These are phyloP conservation scores for Exutisphaerella laricina DNA, from an alignment of 2,329 filamentous ascomycete species.

Conservation along the genomic window DNA sequence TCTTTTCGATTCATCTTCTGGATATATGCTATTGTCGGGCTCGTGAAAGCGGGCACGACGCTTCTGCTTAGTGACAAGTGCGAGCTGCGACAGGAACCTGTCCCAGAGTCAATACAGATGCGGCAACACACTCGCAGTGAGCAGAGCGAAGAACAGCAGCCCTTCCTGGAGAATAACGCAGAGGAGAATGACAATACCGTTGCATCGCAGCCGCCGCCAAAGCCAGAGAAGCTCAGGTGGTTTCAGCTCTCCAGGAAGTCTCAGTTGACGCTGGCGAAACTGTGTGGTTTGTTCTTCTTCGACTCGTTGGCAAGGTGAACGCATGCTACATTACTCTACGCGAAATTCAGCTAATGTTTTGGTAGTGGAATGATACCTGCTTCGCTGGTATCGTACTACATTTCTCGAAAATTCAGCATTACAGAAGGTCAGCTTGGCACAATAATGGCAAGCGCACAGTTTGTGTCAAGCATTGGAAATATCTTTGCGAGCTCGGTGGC, in stretches of 20 bases:
- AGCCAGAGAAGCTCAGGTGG: slow-evolving; percentile 9
- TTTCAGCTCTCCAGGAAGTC: slow-evolving; percentile 13
- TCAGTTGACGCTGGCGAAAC: slow-evolving; percentile 41
- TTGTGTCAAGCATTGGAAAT: slow-evolving; percentile 39
- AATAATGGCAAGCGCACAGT: slow-evolving; percentile 46
- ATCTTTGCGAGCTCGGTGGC: slow-evolving; percentile 56
- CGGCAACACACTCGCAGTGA: slow-evolving; percentile 3
- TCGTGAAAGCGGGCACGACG: slow-evolving; percentile 36
- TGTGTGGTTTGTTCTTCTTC: slow-evolving; percentile 62
- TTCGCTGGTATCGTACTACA: slow-evolving; percentile 49
- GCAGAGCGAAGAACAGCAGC: slow-evolving; percentile 14
- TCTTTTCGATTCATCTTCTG: slow-evolving; percentile 40
- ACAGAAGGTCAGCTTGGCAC: slow-evolving; percentile 48
- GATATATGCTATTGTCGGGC: slow-evolving; percentile 39
- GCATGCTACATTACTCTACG: slow-evolving; percentile 34
- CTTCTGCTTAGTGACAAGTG: slow-evolving; percentile 37
- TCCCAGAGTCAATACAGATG: slow-evolving; percentile 6
- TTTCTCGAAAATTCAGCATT: slow-evolving; percentile 49
- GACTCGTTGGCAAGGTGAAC: slow-evolving; percentile 56
- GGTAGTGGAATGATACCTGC: slow-evolving; percentile 56
- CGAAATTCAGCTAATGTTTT: slow-evolving; percentile 33
- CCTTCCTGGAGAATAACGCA: slow-evolving; percentile 12
- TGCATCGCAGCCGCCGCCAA: neutral
- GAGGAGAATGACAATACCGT: slow-evolving; percentile 2
- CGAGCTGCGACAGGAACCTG: slow-evolving; percentile 27